Conservation (phyloP, 1,284 basidiomycete species). For the Athelia psychrophila region DNA sequence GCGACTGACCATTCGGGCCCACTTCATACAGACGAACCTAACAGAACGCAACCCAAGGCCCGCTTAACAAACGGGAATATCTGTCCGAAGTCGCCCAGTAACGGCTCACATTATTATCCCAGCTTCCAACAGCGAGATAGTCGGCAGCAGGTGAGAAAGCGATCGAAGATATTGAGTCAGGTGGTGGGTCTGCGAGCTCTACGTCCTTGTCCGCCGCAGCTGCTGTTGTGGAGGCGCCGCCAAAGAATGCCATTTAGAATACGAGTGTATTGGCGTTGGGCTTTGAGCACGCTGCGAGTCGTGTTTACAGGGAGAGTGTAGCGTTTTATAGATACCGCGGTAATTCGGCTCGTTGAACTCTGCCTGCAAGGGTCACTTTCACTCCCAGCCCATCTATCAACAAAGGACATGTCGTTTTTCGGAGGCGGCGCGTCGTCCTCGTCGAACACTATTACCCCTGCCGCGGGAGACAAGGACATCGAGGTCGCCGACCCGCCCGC, state of each 20-base stretch:
- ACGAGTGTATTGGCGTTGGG: too few species aligned
- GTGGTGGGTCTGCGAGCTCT: slow-evolving; percentile 54
- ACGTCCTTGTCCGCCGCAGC: slow-evolving; percentile 43
- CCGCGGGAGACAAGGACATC: slow-evolving; percentile 43
- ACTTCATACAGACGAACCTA: slow-evolving; percentile 60
- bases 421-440: neutral
- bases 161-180: slow-evolving; percentile 57
- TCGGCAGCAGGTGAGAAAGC: slow-evolving; percentile 48
- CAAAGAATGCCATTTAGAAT: slow-evolving; percentile 1
- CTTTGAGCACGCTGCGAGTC: too few species aligned
- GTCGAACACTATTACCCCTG: neutral
- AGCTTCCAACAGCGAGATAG: slow-evolving; percentile 57
- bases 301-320: too few species aligned
- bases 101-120: slow-evolving; percentile 54
- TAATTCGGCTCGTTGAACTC: too few species aligned
- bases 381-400: too few species aligned
- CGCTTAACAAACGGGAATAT: neutral
- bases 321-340: too few species aligned
- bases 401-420: too few species aligned
- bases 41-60: neutral
- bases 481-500: slow-evolving; percentile 57
- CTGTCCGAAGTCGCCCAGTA: too few species aligned
- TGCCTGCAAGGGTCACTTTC: too few species aligned
- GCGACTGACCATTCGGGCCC: slow-evolving; percentile 48
- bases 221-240: neutral